A percentile compares a stretch with the other conserved stretches of the same genome.
Evolutionary conservation across 139 green algal genomes (phyloP).

Genomic region (Mychonastes homosphaera): DNA sequence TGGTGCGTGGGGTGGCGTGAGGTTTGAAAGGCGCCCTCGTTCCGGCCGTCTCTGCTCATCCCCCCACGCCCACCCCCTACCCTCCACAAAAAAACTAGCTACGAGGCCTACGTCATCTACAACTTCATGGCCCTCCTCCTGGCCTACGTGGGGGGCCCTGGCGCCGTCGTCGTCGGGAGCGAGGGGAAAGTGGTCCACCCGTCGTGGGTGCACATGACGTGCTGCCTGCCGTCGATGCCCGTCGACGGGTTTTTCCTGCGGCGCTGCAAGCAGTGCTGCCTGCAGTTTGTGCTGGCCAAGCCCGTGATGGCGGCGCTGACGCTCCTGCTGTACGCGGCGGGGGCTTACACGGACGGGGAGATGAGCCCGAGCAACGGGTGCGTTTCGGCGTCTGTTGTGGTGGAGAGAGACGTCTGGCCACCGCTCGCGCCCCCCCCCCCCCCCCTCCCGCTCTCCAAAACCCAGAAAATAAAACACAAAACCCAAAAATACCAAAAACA

Average conservation of each 20-base stretch:
- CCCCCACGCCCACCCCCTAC: not conserved
- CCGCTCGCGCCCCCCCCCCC: too few relatives aligned
- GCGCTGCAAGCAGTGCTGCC: conserved; percentile 69
- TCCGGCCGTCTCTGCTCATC: not conserved
- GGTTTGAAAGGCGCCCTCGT: not conserved
- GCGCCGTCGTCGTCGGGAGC: conserved; percentile 76
- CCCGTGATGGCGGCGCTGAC: conserved; percentile 73
- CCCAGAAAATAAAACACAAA: too few relatives aligned
- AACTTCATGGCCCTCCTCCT: conserved; percentile 92
- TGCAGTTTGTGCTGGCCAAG: conserved; percentile 97
- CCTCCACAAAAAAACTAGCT: conserved; percentile 53
- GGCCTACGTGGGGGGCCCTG: conserved; percentile 89
- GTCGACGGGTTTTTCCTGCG: conserved; percentile 78
- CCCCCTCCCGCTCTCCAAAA: too few relatives aligned
- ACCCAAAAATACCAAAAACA: too few relatives aligned
- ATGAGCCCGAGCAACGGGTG: conserved; percentile 53
- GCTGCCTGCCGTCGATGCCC: conserved; percentile 72
- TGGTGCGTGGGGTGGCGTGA: conserved; percentile 37
- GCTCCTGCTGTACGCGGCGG: conserved; percentile 63
- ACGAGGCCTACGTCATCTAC: conserved; percentile 96
- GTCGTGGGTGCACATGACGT: conserved; percentile 71
- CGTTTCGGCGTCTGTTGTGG: too few relatives aligned
- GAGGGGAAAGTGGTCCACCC: conserved; percentile 72
- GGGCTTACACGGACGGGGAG: conserved; percentile 71
- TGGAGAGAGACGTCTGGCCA: too few relatives aligned